Conservation (phyloP, 164 flowering plant genomes). For the Piper betle region DNA sequence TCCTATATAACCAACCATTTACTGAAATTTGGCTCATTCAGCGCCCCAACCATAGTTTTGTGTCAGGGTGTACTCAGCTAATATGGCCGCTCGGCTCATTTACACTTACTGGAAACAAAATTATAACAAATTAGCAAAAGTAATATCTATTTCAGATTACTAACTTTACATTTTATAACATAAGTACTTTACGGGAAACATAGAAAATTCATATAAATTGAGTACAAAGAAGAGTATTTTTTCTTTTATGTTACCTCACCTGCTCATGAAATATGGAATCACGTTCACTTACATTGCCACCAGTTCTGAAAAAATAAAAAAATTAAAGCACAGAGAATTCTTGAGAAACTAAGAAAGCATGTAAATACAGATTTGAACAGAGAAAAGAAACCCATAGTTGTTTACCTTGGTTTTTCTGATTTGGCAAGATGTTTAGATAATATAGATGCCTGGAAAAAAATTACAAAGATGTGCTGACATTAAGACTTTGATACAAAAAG, state of each 20-base stretch:
- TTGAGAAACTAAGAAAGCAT: neutral
- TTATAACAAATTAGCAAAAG: neutral
- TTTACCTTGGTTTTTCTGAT: conserved; percentile 12
- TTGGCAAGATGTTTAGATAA: conserved; percentile 14
- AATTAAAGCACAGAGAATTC: neutral
- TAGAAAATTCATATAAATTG: too few species aligned
- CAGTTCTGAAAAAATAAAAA: conserved; percentile 6
- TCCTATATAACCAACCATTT: too few species aligned
- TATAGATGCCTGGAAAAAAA: conserved; percentile 10
- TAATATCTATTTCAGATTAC: neutral
- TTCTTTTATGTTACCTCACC: neutral
- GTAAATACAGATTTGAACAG: neutral
- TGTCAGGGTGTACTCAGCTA: too few species aligned
- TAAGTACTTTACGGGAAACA: too few species aligned
- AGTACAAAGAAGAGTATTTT: too few species aligned
- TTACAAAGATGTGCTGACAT: neutral
- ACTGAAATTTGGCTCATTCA: too few species aligned
- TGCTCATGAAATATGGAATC: conserved; percentile 2
- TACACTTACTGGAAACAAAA: conserved; percentile 3
- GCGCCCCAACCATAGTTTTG: too few species aligned
- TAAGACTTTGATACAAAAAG: neutral
- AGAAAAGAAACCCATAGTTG: neutral
- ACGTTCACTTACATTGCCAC: conserved; percentile 9
- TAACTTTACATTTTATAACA: too few species aligned
- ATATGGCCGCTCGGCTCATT: neutral